A percentile compares a stretch with the other conserved stretches of the same genome.
Conservation (phyloP, 345 rosid genomes). For the Salix exigua region DNA sequence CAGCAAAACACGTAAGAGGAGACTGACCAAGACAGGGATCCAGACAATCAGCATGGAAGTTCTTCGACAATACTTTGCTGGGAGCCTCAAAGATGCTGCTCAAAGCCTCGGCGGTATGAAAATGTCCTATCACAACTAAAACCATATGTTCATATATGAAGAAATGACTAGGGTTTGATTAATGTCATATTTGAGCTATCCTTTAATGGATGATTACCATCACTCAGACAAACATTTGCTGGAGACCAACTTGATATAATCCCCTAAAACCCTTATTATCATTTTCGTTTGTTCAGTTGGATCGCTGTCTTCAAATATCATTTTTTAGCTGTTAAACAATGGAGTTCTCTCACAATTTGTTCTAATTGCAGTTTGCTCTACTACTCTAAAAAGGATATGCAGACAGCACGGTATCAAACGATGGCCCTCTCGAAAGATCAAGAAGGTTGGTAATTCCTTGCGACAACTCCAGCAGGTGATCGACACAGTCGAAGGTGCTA, state of each 20-base stretch:
- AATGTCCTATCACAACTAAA: constrained; percentile 16
- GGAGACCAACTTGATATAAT: not conserved
- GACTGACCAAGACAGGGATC: constrained; percentile 67
- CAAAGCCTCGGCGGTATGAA: constrained; percentile 83
- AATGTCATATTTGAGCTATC: not conserved
- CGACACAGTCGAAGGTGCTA: constrained; percentile 82
- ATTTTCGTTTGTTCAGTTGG: not conserved
- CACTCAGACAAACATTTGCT: not conserved
- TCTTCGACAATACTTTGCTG: constrained; percentile 83
- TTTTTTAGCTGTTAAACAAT: not conserved
- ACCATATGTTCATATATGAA: not conserved
- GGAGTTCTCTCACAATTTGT: constrained; percentile 13
- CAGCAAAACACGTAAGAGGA: constrained; percentile 55
- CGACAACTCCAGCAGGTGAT: constrained; percentile 87
- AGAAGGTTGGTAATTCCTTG: constrained; percentile 87
- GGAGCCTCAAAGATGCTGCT: constrained; percentile 97
- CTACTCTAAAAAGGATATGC: constrained; percentile 94
- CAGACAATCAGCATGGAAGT: constrained; percentile 74
- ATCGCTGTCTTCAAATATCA: not conserved
- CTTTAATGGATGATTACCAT: not conserved
- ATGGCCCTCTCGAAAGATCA: constrained; percentile 96
- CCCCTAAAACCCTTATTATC: not conserved
- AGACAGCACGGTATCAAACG: constrained; percentile 84
- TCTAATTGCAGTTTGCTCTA: constrained; percentile 79
- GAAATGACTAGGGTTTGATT: not conserved